Evolutionary conservation across 1,139 yeast genomes (phyloP).

Genomic region (Suhomyces bokatorum): DNA sequence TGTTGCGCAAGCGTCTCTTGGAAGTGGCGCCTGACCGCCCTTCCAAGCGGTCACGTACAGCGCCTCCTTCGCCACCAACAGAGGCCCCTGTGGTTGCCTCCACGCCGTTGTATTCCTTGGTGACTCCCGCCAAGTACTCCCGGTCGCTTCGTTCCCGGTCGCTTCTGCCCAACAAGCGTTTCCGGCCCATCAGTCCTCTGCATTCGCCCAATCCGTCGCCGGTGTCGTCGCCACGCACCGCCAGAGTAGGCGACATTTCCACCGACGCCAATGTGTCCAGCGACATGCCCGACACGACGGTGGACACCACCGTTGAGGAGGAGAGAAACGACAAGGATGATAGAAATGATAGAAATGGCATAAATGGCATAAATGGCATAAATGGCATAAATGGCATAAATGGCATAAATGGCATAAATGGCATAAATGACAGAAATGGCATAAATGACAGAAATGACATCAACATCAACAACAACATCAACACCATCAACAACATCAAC

Average conservation of each 20-base stretch:
- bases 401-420: too few relatives aligned
- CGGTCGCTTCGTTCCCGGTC: conserved; percentile 31
- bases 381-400: too few relatives aligned
- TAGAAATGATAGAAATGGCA: too few relatives aligned
- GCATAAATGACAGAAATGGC: too few relatives aligned
- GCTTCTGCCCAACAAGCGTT: conserved; percentile 33
- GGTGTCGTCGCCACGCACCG: conserved; percentile 17
- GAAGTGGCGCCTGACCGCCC: conserved; percentile 20
- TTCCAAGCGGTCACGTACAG: conserved; percentile 48
- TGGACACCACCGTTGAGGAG: neutral
- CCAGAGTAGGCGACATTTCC: neutral
- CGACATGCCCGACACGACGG: neutral
- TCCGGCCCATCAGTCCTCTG: conserved; percentile 34
- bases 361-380: too few relatives aligned
- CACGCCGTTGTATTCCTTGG: conserved; percentile 6
- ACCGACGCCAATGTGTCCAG: neutral
- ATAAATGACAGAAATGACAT: too few relatives aligned
- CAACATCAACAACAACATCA: too few relatives aligned
- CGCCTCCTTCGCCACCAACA: conserved; percentile 48
- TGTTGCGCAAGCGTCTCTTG: conserved; percentile 22
- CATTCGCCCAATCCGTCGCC: conserved; percentile 33
- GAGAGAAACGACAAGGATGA: too few relatives aligned
- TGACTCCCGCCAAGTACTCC: conserved; percentile 12
- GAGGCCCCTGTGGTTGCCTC: conserved; percentile 14
- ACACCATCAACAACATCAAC: neutral